Conservation (phyloP, 2,329 filamentous ascomycete genomes). For the Zasmidium angulare region DNA sequence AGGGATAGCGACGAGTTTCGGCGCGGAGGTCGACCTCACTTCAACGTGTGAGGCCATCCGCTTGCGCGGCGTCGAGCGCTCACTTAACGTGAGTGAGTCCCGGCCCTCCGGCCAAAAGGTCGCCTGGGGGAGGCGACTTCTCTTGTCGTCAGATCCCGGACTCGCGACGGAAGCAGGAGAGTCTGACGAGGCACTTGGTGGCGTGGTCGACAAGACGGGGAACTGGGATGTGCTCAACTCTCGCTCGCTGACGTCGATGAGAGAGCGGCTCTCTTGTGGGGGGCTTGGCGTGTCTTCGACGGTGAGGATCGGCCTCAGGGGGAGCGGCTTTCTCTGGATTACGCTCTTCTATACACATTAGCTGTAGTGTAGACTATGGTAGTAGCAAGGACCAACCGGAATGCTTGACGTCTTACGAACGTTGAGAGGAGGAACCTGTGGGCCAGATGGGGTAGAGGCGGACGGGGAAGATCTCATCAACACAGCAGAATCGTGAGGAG, state of each 20-base stretch:
- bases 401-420: background rate
- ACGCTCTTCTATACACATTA: background rate
- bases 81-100: background rate
- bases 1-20: background rate
- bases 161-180: background rate
- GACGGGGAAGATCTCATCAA: background rate
- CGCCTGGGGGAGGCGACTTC: background rate
- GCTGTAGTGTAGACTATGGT: background rate
- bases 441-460: background rate
- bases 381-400: background rate
- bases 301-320: slow-evolving; percentile 38
- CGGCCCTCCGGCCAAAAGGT: background rate
- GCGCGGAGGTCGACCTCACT: background rate
- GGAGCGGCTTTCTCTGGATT: slow-evolving; percentile 38
- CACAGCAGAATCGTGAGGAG: background rate
- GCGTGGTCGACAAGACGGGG: background rate
- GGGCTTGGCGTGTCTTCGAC: slow-evolving; percentile 35
- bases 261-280: slow-evolving; percentile 37
- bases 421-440: background rate
- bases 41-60: background rate
- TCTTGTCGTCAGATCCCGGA: background rate
- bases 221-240: background rate
- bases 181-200: background rate
- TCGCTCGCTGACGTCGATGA: slow-evolving; percentile 41
- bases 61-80: background rate